These are phyloP conservation scores for Helenozyma baotianmanensis DNA, from an alignment of 805 yeast genomes.

Conservation along the genomic window DNA sequence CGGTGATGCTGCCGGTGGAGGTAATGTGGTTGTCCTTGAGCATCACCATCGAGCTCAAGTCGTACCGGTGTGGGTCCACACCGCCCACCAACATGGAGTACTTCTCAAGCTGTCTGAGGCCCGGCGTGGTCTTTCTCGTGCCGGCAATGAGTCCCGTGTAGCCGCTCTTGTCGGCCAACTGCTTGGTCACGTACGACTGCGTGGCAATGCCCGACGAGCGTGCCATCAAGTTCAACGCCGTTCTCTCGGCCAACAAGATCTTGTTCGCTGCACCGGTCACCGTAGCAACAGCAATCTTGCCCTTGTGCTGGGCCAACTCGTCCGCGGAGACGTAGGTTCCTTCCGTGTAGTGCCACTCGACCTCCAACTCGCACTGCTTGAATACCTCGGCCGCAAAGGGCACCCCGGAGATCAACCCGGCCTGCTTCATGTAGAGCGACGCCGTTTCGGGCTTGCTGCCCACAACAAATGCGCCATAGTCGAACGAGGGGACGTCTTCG, in stretches of 20 bases:
- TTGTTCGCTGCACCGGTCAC: conserved; percentile 79
- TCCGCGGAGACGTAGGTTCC: conserved; percentile 48
- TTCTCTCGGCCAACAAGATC: conserved; percentile 78
- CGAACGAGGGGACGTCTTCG: conserved; percentile 93
- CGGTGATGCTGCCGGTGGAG: conserved; percentile 87
- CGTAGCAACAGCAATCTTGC: conserved; percentile 64
- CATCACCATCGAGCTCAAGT: conserved; percentile 92
- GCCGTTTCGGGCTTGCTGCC: conserved; percentile 71
- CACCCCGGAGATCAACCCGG: conserved; percentile 77
- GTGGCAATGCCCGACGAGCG: conserved; percentile 89
- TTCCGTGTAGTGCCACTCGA: conserved; percentile 71
- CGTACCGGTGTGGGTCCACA: conserved; percentile 87
- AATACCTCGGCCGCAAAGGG: conserved; percentile 88
- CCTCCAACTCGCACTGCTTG: conserved; percentile 63
- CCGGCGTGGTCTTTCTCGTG: conserved; percentile 97
- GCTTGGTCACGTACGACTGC: conserved; percentile 52
- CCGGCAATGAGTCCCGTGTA: conserved; percentile 88
- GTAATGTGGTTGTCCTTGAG: conserved; percentile 90
- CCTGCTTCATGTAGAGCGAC: conserved; percentile 72
- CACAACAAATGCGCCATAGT: conserved; percentile 93
- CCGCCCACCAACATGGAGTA: conserved; percentile 96
- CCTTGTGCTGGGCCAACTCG: conserved; percentile 44
- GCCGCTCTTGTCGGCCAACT: conserved; percentile 61
- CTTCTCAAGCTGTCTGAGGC: conserved; percentile 80
- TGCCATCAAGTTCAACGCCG: conserved; percentile 76